Evolutionary conservation across 805 yeast genomes (phyloP), one percentile per base, ranked within the genome.

Genomic region (Barnettozyma siamensis): DNA sequence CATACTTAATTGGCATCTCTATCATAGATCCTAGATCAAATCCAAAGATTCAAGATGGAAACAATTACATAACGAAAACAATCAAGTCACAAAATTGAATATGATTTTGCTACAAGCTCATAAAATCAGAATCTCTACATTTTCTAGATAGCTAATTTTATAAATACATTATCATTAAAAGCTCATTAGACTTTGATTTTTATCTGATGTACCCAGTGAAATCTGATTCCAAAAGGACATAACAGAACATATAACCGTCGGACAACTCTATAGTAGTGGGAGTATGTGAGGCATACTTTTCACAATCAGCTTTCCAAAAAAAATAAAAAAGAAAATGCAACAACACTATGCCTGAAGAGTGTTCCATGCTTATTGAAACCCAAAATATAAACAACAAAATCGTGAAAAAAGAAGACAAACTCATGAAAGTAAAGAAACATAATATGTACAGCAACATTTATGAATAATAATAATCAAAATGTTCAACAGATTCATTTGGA

Each of bases 81-180:
- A 21, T 7, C 24, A 21, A 9, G 6, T 21, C 9, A 9, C 6
- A 7, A 6, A 21, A 7, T 9, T 6, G 9, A 21, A 21, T 7
- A 21, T 21, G 9, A 21, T 21, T 21, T 21, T 7, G 24, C 6
- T 9, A n/a, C n/a, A n/a, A n/a, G n/a, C n/a, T n/a, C n/a, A n/a
- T n/a, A n/a, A n/a, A 23, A 23, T 23, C 26, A 23, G 26, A 23
- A n/a, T n/a, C n/a, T 23, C 26, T 23, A 23, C 26, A 23, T 7
- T 7, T 23, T n/a, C 13, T 10, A 27, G 5, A 10, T n/a, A 29
- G 18, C 18, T n/a, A 34, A 34, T 17, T 28, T 27, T 35, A 35
- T 28, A 28, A 35, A 28, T 19, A 35, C 38, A 36, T 36, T 31
- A 36, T 36, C 33, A 36, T 36, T 36, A 36, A 30, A 36, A 23